Evolutionary conservation across 2,329 filamentous ascomycete genomes (phyloP).

Genomic region (Monosporascus ibericus): DNA sequence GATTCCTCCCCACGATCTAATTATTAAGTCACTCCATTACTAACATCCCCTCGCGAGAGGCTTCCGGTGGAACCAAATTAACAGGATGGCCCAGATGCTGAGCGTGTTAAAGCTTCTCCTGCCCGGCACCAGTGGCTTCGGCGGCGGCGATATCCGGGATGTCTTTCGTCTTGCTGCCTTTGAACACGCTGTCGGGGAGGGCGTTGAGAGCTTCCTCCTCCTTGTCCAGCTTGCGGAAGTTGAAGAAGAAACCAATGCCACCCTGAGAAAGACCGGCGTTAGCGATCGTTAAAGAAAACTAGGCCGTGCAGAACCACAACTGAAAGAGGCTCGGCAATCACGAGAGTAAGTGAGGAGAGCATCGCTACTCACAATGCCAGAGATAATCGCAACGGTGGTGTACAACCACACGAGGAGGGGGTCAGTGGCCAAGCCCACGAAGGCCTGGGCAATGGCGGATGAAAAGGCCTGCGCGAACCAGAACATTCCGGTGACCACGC

Average conservation of each 20-base stretch:
- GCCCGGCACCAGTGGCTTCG: constrained; percentile 17
- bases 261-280: constrained; percentile 17
- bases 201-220: constrained; percentile 64
- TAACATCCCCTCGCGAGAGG: no score
- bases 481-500: constrained; percentile 60
- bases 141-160: constrained; percentile 16
- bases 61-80: no score
- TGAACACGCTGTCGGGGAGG: constrained; percentile 31
- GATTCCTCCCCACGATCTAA: no score
- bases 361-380: constrained; percentile 35
- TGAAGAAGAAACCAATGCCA: constrained; percentile 63
- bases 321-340: no score
- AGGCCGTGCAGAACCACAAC: neutral
- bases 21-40: no score
- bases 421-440: constrained; percentile 50
- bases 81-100: constrained; percentile 15
- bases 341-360: neutral
- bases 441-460: constrained; percentile 60
- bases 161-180: constrained; percentile 18
- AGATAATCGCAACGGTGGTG: constrained; percentile 57
- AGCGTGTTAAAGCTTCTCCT: constrained; percentile 19
- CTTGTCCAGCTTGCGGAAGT: constrained; percentile 55
- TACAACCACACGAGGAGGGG: constrained; percentile 73
- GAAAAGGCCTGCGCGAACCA: constrained; percentile 66
- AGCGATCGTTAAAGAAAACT: neutral